Evolutionary conservation across 2,329 filamentous ascomycete genomes (phyloP), one percentile per base, ranked within the genome.

Genomic region (Aspergillus ustus): DNA sequence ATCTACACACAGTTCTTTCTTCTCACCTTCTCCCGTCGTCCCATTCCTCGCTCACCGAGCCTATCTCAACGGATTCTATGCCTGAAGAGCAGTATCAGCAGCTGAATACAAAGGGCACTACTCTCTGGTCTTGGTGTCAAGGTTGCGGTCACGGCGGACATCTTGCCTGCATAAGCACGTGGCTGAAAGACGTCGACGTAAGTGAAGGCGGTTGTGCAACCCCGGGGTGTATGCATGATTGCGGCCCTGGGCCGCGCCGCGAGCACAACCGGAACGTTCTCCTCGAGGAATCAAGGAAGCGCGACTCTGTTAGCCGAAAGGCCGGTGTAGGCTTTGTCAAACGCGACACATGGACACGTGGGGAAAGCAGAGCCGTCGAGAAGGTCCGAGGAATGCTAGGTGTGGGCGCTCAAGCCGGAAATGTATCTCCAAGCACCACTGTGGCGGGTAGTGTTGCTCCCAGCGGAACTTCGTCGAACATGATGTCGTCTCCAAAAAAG

Each of bases 81-180:
- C 68, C 66, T 25, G 62, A 73, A 55, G 29, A 75, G 63, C 61
- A 74, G 67, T 63, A 67, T 65, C 72, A 60, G 64, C 60, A 62
- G 61, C 65, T 70, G 8, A 70, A 71, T 19, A 70, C 72, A 31
- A 72, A 70, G 59, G 77, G 75, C 34, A 69, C 77, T 17, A 70
- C 72, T 7, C 77, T 86, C 20, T 87, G 82, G 81, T 81, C 82
- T 5, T 83, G 82, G 77, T 89, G 87, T 71, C 79, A 86, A 67
- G 77, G 83, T 13, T 89, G 87, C 71, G 85, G 85, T 4, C 87
- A 89, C 67, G 82, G 83, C 44, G 85, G 83, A 2, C 87, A 89
- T 69, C 75, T 81, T 6, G 81, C 81, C 53, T 89, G 87, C 70
- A 78, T 88, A 31, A 78, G 77, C 7, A 78, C 80, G 15, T 88